Percentiles rank a stretch among this genome's conserved stretches.
Evolutionary conservation across 1,139 yeast genomes (phyloP).

Genomic region (Protomyces gravidus): DNA sequence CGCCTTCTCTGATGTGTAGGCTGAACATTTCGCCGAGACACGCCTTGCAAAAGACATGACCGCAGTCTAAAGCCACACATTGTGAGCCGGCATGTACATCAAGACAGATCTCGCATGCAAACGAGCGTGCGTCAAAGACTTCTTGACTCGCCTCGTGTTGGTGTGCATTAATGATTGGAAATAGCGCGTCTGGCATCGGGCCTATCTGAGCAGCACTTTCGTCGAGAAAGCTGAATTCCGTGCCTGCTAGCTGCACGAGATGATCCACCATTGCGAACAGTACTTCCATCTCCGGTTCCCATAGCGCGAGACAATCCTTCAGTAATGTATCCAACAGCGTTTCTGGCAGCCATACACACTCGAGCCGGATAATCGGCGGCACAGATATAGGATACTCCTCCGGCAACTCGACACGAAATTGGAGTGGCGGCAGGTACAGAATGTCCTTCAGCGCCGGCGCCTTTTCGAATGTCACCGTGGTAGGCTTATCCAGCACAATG

Average conservation of each 20-base stretch:
- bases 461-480: neutral
- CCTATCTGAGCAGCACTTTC: neutral
- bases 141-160: constrained; percentile 5
- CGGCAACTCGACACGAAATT: constrained; percentile 1
- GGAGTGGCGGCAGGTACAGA: constrained; percentile 19
- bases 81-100: constrained; percentile 13
- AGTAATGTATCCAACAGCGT: constrained; percentile 5
- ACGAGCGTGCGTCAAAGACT: constrained; percentile 7
- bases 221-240: constrained; percentile 1
- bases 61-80: constrained; percentile 7
- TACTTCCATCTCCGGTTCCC: constrained; percentile 17
- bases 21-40: constrained; percentile 24
- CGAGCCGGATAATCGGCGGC: constrained; percentile 11
- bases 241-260: neutral
- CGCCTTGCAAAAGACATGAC: constrained; percentile 37
- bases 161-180: neutral
- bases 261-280: constrained; percentile 16
- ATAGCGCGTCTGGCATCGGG: neutral
- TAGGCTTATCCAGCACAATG: neutral
- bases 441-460: constrained; percentile 4
- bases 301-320: constrained; percentile 5
- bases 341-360: constrained; percentile 19
- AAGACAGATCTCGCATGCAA: constrained; percentile 19
- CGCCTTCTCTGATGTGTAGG: constrained; percentile 25
- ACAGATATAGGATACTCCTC: constrained; percentile 10